These are phyloP conservation scores for Abortiporus biennis DNA, from an alignment of 1,284 basidiomycete species.

Conservation along the genomic window DNA sequence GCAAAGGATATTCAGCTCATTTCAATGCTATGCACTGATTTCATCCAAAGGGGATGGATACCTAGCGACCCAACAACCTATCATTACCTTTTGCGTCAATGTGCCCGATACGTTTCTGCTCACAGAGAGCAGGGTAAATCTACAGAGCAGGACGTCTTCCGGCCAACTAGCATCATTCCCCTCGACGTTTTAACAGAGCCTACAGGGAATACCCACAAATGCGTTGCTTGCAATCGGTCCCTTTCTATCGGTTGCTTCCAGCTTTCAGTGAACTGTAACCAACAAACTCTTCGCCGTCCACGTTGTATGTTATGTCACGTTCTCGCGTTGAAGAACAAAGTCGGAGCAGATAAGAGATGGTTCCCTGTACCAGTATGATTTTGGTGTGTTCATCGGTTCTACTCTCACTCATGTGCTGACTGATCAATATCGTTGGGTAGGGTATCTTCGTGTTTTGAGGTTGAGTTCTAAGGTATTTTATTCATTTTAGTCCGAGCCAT, in stretches of 20 bases:
- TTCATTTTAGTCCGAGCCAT: no score
- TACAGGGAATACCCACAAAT: constrained; percentile 7
- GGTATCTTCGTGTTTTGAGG: no score
- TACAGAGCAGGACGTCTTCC: constrained; percentile 10
- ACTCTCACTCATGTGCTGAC: background rate
- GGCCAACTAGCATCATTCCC: constrained; percentile 15
- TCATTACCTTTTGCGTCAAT: constrained; percentile 12
- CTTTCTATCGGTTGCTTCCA: constrained; percentile 7
- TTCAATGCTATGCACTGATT: constrained; percentile 28
- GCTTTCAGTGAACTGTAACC: background rate
- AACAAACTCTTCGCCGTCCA: constrained; percentile 8
- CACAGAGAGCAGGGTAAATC: constrained; percentile 14
- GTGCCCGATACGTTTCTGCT: constrained; percentile 16
- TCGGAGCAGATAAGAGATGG: constrained; percentile 10
- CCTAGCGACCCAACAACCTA: constrained; percentile 14
- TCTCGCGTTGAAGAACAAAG: constrained; percentile 11
- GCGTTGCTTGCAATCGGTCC: constrained; percentile 10
- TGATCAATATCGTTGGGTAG: no score
- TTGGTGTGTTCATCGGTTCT: background rate
- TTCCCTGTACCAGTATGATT: constrained; percentile 6
- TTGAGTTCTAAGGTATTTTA: no score
- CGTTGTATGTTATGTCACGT: constrained; percentile 11
- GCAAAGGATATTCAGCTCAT: constrained; percentile 36
- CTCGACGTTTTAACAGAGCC: constrained; percentile 15
- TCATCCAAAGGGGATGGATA: constrained; percentile 26